Base-by-base conservation (phyloP, 805 yeast species). In the Kuraishia borneana region DNA sequence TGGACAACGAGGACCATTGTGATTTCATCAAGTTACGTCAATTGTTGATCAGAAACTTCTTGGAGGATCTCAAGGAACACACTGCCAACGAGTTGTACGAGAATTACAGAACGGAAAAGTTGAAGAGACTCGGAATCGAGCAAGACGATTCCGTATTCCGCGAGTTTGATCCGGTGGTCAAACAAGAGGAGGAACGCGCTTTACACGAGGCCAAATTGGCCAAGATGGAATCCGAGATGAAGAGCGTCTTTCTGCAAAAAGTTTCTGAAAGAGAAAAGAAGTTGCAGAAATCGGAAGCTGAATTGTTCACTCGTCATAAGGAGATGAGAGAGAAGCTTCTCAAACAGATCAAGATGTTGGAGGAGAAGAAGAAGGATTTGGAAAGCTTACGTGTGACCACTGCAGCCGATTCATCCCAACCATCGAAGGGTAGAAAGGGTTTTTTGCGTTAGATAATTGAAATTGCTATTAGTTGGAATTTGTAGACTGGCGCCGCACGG, bases 251-350 rank as follows among this genome's bases (percentile, higher is more conserved):
- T 76, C 95, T 88, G 63, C 92, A 83, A 53, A 92, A 92, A 65
- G 98, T 92, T 21, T 66, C 81, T 39, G 96, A 88, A 61, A 94
- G 92, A 76, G 99, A 92, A 61, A 84, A 87, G 71, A 89, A 89
- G 65, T 73, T 92, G 53, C 95, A 88, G 64, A 83, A 84, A 62
- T 84, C 95, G 31, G 98, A 92, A 65, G 92, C 94, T 38, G 99
- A 92, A 60, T 72, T 92, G 53, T 89, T 89, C 56, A 73, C 92
- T 27, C 80, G 94, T 58, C 98, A 92, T 61, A 84, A 85, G 60
- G 97, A 92, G 59, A 88, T 89, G 89, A 89, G 89, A 61, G 96
- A 89, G 53, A 85, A 84, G 61, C 71, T 92, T 55, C 68, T 81
- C 43, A 82, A 82, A 57, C 96, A 89, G 61, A 75, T 89, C 44